Percentiles rank a stretch among this genome's conserved stretches.
phyloP scores from a whole-genome alignment of 371 early-diverging fungal genomes.

The Lichtheimia ornata region DNA sequence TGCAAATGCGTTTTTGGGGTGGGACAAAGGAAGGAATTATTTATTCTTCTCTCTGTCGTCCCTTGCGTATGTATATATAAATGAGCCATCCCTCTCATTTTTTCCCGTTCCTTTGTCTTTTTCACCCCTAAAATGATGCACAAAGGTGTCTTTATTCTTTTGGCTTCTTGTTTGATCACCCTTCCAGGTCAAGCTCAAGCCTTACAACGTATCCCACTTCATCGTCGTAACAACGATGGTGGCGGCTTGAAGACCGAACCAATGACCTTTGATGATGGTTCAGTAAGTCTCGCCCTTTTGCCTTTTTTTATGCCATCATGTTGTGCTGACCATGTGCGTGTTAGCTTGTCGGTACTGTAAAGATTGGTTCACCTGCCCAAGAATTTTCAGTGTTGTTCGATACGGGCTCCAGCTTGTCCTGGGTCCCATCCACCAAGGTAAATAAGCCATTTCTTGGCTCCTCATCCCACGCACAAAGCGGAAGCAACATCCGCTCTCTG shows the following conservation, averaged over 20 bases:
- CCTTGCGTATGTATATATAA: conserved; percentile 2
- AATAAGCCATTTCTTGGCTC: conserved; percentile 6
- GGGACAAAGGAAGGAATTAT: too few species aligned
- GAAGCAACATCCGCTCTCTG: background rate
- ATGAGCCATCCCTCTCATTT: background rate
- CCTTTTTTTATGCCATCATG: background rate
- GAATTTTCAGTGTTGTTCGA: conserved; percentile 43
- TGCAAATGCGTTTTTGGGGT: too few species aligned
- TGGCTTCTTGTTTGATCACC: conserved; percentile 12
- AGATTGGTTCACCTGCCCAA: conserved; percentile 45
- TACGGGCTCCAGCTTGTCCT: conserved; percentile 41
- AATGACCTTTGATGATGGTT: conserved; percentile 38
- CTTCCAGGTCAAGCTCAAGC: conserved; percentile 11
- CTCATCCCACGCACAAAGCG: background rate
- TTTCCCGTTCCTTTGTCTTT: background rate
- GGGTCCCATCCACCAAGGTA: conserved; percentile 48
- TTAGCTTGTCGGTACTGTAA: conserved; percentile 21
- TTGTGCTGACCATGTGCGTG: background rate
- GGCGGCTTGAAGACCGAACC: conserved; percentile 29
- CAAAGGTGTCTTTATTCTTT: conserved; percentile 7
- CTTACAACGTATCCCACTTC: conserved; percentile 15
- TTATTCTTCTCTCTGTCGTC: too few species aligned
- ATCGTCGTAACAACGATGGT: conserved; percentile 13
- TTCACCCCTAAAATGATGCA: background rate
- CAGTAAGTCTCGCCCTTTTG: conserved; percentile 28